These are phyloP conservation scores for Lasiodiplodia hormozganensis DNA, from an alignment of 2,329 filamentous ascomycete species.

Conservation along the genomic window DNA sequence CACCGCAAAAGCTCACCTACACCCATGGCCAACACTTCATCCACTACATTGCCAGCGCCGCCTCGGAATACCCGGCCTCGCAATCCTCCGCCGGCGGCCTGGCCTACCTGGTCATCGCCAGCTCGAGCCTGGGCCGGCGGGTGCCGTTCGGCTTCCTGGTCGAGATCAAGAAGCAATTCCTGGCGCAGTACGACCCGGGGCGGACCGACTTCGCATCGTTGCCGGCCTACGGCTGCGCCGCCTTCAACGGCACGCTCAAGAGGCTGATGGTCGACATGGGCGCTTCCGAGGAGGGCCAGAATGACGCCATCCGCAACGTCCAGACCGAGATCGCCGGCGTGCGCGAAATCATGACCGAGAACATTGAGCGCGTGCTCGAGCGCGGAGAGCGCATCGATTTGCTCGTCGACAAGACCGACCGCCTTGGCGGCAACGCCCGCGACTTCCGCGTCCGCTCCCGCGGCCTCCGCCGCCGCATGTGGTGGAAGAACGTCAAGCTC, in stretches of 20 bases:
- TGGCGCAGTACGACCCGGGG: slow-evolving; percentile 70
- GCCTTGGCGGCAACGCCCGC: slow-evolving; percentile 82
- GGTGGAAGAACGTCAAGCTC: slow-evolving; percentile 99
- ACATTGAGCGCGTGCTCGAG: slow-evolving; percentile 89
- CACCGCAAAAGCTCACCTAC: slow-evolving; percentile 89
- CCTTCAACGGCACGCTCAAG: slow-evolving; percentile 83
- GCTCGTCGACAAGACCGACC: slow-evolving; percentile 94
- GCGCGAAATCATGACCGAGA: slow-evolving; percentile 91
- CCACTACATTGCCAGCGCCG: slow-evolving; percentile 90
- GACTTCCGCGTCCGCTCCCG: slow-evolving; percentile 90
- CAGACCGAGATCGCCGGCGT: slow-evolving; percentile 92
- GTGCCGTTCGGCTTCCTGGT: slow-evolving; percentile 92
- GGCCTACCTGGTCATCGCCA: slow-evolving; percentile 89
- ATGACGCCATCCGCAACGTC: slow-evolving; percentile 83
- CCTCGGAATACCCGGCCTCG: slow-evolving; percentile 65
- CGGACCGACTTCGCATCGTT: slow-evolving; percentile 76
- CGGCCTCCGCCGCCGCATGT: slow-evolving; percentile 91
- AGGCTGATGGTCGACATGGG: slow-evolving; percentile 84
- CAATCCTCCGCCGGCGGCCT: slow-evolving; percentile 75
- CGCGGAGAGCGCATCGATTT: slow-evolving; percentile 89
- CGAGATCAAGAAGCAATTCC: slow-evolving; percentile 88
- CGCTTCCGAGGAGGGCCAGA: slow-evolving; percentile 73
- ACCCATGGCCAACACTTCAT: slow-evolving; percentile 91
- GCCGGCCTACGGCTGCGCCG: slow-evolving; percentile 87
- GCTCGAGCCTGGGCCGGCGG: slow-evolving; percentile 79